phyloP scores from a whole-genome alignment of 225 moss, liverwort and hornwort genomes.

The Thuidium tamariscinum region DNA sequence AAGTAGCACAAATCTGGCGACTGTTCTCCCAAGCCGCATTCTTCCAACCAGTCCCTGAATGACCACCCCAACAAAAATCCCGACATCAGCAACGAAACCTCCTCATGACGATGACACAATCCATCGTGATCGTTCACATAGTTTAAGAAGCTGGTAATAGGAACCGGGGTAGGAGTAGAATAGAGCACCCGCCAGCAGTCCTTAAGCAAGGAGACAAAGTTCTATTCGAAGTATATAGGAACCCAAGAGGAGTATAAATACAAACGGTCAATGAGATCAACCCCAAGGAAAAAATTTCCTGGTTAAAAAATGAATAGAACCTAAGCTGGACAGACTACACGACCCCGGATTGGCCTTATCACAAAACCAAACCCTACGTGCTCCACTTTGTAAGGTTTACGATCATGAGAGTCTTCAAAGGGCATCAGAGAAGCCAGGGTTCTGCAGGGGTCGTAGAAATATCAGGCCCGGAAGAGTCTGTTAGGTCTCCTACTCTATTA shows the following conservation, averaged over 20 bases:
- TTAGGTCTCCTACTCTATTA: background rate
- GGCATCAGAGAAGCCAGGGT: background rate
- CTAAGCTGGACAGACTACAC: background rate
- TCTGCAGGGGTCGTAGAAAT: background rate
- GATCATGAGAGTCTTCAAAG: too few species aligned
- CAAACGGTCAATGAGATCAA: background rate
- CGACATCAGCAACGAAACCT: background rate
- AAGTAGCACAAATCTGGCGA: constrained; percentile 24
- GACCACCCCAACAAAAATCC: background rate
- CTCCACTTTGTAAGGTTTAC: background rate
- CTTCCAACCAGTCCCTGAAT: constrained; percentile 29
- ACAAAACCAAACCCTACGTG: background rate
- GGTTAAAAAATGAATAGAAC: too few species aligned
- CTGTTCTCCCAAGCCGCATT: constrained; percentile 28
- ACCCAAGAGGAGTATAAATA: background rate
- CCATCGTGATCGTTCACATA: background rate
- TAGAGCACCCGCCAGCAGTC: background rate
- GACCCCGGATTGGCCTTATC: background rate
- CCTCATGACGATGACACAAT: background rate
- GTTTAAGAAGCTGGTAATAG: background rate
- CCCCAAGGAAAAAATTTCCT: background rate
- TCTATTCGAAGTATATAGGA: background rate
- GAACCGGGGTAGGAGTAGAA: background rate
- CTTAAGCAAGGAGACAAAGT: background rate
- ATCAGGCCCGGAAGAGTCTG: background rate